These are phyloP conservation scores for Yarrowia phangngaensis DNA, from an alignment of 805 yeast genomes.

Conservation along the genomic window DNA sequence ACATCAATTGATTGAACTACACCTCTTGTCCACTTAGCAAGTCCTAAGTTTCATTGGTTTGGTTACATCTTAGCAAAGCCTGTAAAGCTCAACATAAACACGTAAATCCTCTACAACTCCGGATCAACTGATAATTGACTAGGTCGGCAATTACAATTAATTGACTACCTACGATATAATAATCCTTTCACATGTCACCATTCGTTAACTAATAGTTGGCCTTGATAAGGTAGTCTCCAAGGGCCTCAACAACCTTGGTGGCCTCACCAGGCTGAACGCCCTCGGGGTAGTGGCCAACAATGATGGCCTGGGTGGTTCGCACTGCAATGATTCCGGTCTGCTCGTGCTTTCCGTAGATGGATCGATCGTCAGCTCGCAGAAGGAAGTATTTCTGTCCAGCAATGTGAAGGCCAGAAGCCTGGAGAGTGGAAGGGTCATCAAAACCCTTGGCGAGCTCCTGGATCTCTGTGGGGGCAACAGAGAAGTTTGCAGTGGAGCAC, in stretches of 20 bases:
- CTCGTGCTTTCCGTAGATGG: constrained; percentile 87
- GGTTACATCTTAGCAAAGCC: too few species aligned
- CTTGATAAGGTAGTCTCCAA: constrained; percentile 90
- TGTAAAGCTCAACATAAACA: too few species aligned
- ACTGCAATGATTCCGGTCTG: constrained; percentile 87
- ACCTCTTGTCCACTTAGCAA: too few species aligned
- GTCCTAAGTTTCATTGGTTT: too few species aligned
- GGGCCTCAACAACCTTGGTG: constrained; percentile 86
- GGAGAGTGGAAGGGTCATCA: constrained; percentile 71
- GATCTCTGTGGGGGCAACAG: constrained; percentile 66
- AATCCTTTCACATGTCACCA: too few species aligned
- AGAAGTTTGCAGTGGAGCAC: constrained; percentile 60
- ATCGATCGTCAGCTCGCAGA: constrained; percentile 84
- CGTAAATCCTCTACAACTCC: too few species aligned
- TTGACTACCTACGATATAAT: not conserved
- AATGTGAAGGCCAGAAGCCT: constrained; percentile 79
- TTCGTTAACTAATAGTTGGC: constrained; percentile 59
- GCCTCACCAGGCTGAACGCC: constrained; percentile 94
- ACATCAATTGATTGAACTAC: too few species aligned
- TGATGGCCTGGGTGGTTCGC: constrained; percentile 87
- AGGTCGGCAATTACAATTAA: not conserved
- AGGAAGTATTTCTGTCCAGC: constrained; percentile 84
- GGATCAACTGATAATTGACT: too few species aligned
- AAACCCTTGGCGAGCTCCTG: constrained; percentile 72
- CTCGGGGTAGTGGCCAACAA: constrained; percentile 90